Conservation (phyloP, 257 asterid species). For the Forsythia viridissima region DNA sequence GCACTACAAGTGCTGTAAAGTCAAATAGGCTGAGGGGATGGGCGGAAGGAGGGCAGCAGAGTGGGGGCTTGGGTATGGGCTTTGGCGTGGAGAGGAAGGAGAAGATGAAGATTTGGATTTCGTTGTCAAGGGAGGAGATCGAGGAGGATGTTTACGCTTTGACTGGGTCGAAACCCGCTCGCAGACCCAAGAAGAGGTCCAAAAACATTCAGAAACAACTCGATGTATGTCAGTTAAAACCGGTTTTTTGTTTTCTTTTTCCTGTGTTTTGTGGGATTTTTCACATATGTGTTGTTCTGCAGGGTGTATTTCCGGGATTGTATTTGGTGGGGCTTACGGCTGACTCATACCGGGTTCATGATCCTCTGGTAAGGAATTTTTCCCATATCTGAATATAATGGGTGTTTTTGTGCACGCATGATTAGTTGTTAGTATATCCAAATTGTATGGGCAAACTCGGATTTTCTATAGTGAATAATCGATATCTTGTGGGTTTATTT, state of each 20-base stretch:
- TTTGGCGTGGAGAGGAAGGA: conserved; percentile 38
- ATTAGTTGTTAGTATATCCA: neutral
- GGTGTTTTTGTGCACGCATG: conserved; percentile 18
- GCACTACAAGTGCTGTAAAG: conserved; percentile 27
- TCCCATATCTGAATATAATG: neutral
- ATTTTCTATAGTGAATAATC: neutral
- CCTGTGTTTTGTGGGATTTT: neutral
- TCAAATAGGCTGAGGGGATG: conserved; percentile 43
- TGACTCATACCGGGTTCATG: conserved; percentile 54
- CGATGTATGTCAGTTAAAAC: conserved; percentile 48
- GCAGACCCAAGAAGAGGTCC: conserved; percentile 76
- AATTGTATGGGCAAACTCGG: neutral
- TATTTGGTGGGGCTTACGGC: conserved; percentile 69
- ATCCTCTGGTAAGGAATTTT: conserved; percentile 46
- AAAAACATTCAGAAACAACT: conserved; percentile 70
- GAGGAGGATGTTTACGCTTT: conserved; percentile 84
- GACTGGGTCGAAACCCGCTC: conserved; percentile 79
- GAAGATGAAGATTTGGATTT: conserved; percentile 74
- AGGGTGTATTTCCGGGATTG: conserved; percentile 72
- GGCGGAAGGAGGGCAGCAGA: conserved; percentile 41
- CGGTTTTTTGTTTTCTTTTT: neutral
- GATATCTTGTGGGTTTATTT: conserved; percentile 12
- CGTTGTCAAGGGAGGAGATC: conserved; percentile 82
- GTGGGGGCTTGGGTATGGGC: conserved; percentile 12
- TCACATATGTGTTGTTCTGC: conserved; percentile 18